A percentile compares a stretch with the other conserved stretches of the same genome.
phyloP scores from a whole-genome alignment of 768 basidiomycete genomes.

The Crepidotus variabilis region DNA sequence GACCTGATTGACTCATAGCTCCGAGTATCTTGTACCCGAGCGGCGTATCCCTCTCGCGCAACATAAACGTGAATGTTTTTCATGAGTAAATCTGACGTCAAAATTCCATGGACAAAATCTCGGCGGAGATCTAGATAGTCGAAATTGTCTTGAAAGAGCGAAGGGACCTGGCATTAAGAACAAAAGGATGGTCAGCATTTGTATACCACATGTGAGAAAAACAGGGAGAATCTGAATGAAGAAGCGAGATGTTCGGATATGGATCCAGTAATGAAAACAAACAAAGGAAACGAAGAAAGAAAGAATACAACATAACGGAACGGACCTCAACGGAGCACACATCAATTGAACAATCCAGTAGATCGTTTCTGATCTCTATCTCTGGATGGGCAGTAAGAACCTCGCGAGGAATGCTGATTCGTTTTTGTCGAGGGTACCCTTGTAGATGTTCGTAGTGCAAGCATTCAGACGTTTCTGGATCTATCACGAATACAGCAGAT shows the following conservation, averaged over 20 bases:
- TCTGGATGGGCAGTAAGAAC: constrained; percentile 70
- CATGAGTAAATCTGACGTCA: constrained; percentile 92
- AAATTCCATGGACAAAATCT: constrained; percentile 92
- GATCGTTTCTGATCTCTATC: constrained; percentile 83
- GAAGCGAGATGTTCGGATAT: background rate
- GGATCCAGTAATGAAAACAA: background rate
- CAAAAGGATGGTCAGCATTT: background rate
- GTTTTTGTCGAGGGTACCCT: constrained; percentile 61
- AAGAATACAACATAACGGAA: constrained; percentile 1
- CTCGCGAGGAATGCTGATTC: constrained; percentile 73
- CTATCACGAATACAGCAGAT: constrained; percentile 74
- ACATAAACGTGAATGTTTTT: constrained; percentile 93
- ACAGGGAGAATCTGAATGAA: background rate
- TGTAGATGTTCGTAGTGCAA: constrained; percentile 79
- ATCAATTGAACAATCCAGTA: constrained; percentile 86
- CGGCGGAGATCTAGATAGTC: constrained; percentile 90
- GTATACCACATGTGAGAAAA: background rate
- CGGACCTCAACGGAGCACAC: constrained; percentile 90
- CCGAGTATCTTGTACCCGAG: constrained; percentile 88
- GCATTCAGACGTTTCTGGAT: constrained; percentile 73
- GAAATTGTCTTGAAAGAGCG: constrained; percentile 97
- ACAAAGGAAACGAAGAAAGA: background rate
- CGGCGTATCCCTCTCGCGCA: constrained; percentile 86
- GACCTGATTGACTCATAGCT: constrained; percentile 87
- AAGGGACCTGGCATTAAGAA: constrained; percentile 69